Conservation (phyloP, 2,329 filamentous ascomycete genomes). For the Simplicillium sp. region DNA sequence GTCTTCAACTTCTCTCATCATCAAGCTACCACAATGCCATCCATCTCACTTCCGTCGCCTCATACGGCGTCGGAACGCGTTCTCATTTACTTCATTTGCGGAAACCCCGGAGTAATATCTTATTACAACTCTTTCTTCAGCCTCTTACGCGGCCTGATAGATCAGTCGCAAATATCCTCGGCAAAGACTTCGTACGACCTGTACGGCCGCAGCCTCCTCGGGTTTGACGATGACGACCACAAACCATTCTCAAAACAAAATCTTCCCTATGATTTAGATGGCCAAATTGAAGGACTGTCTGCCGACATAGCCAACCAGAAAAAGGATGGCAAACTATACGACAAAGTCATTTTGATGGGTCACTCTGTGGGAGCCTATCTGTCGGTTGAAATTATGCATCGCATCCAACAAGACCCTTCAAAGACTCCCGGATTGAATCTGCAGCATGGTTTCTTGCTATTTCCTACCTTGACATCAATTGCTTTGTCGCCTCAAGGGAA, state of each 20-base stretch:
- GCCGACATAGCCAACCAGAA: constrained; percentile 21
- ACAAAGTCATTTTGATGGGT: constrained; percentile 57
- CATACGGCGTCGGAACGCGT: constrained; percentile 11
- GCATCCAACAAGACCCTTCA: constrained; percentile 32
- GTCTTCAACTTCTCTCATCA: not conserved
- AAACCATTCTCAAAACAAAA: constrained; percentile 29
- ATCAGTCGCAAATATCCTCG: constrained; percentile 19
- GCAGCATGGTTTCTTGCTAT: constrained; percentile 53
- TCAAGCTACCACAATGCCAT: constrained; percentile 1
- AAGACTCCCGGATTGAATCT: constrained; percentile 29
- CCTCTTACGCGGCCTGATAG: constrained; percentile 43
- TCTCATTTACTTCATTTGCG: constrained; percentile 64
- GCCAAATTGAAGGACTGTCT: constrained; percentile 39
- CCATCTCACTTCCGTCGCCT: constrained; percentile 19
- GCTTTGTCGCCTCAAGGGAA: constrained; percentile 50
- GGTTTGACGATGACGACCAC: constrained; percentile 47
- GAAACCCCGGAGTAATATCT: constrained; percentile 66
- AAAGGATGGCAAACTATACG: constrained; percentile 29
- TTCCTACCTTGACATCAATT: constrained; percentile 68
- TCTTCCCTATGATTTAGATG: constrained; percentile 41
- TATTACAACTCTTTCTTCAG: constrained; percentile 64
- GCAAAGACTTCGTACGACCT: constrained; percentile 37
- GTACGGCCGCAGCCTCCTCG: constrained; percentile 47
- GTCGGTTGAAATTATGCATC: constrained; percentile 55
- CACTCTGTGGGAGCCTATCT: constrained; percentile 71